Evolutionary conservation across 139 green algal genomes (phyloP), one percentile per base, ranked within the genome.

Genomic region (Pleodorina starrii): DNA sequence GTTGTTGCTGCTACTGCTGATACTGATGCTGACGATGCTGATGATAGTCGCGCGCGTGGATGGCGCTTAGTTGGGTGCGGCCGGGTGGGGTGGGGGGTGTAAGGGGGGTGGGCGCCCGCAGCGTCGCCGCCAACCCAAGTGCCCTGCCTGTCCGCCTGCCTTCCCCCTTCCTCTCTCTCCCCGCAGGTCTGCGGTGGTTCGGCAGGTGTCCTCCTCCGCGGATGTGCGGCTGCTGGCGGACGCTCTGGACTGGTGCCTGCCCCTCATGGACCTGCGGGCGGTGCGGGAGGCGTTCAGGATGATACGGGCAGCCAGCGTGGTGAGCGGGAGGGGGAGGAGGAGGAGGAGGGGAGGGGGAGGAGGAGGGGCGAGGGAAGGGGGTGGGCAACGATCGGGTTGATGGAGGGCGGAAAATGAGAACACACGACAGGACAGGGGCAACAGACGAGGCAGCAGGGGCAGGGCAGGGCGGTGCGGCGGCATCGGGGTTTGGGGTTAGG

Each of bases 161-260:
- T 84, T 35, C 51, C 5, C 16, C 21, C 2, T 50, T 66, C 17
- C 35, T 50, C 77, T 36, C 51, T 54, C 1, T 9, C 7, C 32
- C 14, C 1, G 36, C 79, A 86, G 79, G 23, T 2, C 6, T 5
- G 27, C n/a, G 57, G 79, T 86, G 9, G 2, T 75, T 1, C 9
- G 0, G 23, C 51, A 25, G 57, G 35, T 86, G 57, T 21, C 9
- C 1, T 10, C 57, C 25, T 76, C 57, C 4, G 79, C 57, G 1
- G 79, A 86, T 54, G 57, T 51, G 27, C 79, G 79, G 21, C 79
- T 46, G 79, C 79, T 86, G 79, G 79, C 35, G 79, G 79, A 86
- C 1, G 27, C 38, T 23, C 78, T 85, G 51, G 78, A 85, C 50
- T 85, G 78, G 78, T 51, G 27, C 19, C 29, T 87, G 81, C 81